Base-by-base conservation (phyloP, 2,329 filamentous ascomycete species). In the Stemphylium vesicarium region DNA sequence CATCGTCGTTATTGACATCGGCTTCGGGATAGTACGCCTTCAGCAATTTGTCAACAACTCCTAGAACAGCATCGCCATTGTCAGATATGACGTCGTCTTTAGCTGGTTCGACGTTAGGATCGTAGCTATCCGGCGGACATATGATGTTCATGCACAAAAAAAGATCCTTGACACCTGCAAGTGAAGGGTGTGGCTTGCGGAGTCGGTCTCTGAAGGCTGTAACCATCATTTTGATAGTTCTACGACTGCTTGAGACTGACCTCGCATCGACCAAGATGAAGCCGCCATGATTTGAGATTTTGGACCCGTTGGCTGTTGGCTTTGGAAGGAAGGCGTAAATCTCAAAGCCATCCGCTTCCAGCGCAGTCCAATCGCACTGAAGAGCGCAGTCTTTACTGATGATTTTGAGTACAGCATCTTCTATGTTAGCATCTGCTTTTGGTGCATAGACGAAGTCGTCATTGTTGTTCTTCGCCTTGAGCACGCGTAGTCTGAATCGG, bases 71-170 rank as follows among this genome's bases (percentile, higher is more conserved):
- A 4, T 71, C 64, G 2, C 87, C 82, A 45, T 90, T 78, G 4
- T 78, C 78, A 65, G 93, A 92, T 0, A 91, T 66, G 2, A 93
- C 81, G 63, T 91, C 85, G 52, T 91, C 85, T 68, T 93, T 93
- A 3, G 85, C 79, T 3, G 89, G 84, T 56, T 91, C 86, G 5
- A 92, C 74, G 61, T 92, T 93, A 1, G 82, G 79, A 73, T 93
- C 90, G 64, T 93, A 93, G 53, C 80, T 86, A 24, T 81, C 81
- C 1, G 77, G 68, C 0, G 85, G 82, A 65, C 88, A 92, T 12
- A 70, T 71, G 26, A 93, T 85, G 52, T 86, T 83, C 33, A 93
- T 73, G 36, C 80, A 80, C 36, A 92, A 73, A 66, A 92, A 92
- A 0, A 82, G 81, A 45, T 84, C 82, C 15, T 78, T 80, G 18